Evolutionary conservation across 2,329 filamentous ascomycete species (phyloP).

Genomic region (Diplodia sapinea): DNA sequence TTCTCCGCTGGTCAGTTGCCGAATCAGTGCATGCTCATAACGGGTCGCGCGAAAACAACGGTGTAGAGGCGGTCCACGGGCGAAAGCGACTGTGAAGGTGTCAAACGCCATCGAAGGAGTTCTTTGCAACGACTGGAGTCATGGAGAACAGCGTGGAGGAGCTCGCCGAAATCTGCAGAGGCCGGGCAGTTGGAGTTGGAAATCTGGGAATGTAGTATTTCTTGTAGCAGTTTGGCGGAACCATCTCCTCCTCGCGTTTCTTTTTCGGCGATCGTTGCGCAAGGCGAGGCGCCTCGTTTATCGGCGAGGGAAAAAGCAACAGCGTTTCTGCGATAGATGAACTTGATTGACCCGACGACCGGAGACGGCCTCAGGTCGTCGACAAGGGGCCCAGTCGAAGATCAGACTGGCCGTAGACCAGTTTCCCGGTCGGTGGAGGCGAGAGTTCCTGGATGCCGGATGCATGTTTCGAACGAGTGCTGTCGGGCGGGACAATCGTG

Average conservation of each 20-base stretch:
- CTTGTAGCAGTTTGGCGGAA: too few relatives aligned
- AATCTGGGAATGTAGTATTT: too few relatives aligned
- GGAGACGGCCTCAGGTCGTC: neutral
- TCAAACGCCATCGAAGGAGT: too few relatives aligned
- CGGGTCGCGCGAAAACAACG: too few relatives aligned
- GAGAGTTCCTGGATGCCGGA: neutral
- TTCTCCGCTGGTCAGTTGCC: neutral
- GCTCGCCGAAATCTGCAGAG: too few relatives aligned
- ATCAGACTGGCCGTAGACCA: neutral
- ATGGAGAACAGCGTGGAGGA: too few relatives aligned
- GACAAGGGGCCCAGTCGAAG: neutral
- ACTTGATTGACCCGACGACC: neutral
- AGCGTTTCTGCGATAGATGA: neutral
- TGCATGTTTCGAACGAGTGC: neutral
- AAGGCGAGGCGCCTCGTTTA: neutral
- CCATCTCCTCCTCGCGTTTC: neutral
- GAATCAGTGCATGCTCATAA: too few relatives aligned
- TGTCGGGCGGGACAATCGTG: neutral
- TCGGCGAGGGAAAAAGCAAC: neutral
- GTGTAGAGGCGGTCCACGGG: too few relatives aligned
- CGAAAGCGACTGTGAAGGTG: too few relatives aligned
- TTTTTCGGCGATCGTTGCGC: neutral
- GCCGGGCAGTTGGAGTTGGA: too few relatives aligned
- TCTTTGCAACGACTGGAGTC: too few relatives aligned
- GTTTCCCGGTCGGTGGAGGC: neutral